Percentiles rank a stretch among this genome's conserved stretches.
Conservation (phyloP, 495 filamentous ascomycete genomes). For the Podospora pseudoanserina region DNA sequence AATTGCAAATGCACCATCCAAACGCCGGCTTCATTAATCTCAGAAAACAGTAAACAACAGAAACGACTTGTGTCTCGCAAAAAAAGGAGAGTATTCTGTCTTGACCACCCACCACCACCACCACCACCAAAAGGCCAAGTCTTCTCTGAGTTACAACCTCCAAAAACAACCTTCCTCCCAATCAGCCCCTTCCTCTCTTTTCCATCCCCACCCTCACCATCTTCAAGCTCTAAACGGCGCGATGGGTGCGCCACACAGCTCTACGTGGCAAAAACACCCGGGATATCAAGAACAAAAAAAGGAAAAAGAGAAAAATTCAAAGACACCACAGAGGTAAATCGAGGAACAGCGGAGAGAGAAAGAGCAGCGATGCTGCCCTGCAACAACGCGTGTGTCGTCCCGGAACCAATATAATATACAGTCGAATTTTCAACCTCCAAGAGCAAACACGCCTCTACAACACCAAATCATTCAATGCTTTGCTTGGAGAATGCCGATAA, state of each 20-base stretch:
- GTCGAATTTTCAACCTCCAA: background rate
- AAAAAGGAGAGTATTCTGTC: background rate
- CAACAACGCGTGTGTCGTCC: background rate
- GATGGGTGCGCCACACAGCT: conserved; percentile 1
- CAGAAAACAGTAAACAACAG: conserved; percentile 8
- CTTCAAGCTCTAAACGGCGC: background rate
- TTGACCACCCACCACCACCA: conserved; percentile 1
- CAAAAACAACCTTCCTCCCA: background rate
- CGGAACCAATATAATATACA: conserved; percentile 14
- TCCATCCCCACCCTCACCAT: background rate
- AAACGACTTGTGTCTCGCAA: background rate
- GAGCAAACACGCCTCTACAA: background rate
- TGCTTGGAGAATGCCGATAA: conserved; percentile 38
- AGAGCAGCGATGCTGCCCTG: background rate
- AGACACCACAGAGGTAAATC: conserved; percentile 10
- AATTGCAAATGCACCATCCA: conserved; percentile 11
- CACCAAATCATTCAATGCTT: conserved; percentile 27
- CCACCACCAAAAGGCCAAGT: background rate
- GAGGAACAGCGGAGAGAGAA: conserved; percentile 17
- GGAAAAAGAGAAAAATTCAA: conserved; percentile 13
- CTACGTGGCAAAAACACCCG: conserved; percentile 10
- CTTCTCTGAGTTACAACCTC: background rate
- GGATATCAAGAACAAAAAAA: conserved; percentile 26
- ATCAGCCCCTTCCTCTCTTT: background rate
- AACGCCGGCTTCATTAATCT: conserved; percentile 19